Evolutionary conservation across 257 asterid species (phyloP).

Genomic region (Salvia splendens): DNA sequence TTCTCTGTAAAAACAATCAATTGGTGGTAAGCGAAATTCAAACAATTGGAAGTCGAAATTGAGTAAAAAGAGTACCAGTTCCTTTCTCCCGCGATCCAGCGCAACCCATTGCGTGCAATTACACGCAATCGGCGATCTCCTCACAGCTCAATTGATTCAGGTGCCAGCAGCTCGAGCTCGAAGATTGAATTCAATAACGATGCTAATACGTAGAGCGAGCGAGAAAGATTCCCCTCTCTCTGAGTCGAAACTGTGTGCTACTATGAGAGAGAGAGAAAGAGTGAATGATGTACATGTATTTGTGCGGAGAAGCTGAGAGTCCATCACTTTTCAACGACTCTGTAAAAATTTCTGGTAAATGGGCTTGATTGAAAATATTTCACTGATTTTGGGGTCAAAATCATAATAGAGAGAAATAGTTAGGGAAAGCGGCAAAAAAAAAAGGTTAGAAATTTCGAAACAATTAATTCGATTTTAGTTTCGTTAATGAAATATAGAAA

Average conservation of each 20-base stretch:
- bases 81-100: conserved; percentile 62
- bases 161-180: not conserved
- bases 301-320: conserved; percentile 24
- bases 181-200: not conserved
- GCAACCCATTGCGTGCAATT: conserved; percentile 47
- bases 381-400: not conserved
- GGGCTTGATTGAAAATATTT: not conserved
- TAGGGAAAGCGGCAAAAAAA: not conserved
- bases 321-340: conserved; percentile 35
- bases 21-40: not conserved
- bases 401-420: not conserved
- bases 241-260: not conserved
- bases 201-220: not conserved
- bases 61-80: conserved; percentile 43
- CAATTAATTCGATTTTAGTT: no score
- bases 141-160: conserved; percentile 26
- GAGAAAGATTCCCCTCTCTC: conserved; percentile 15
- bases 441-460: no score
- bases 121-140: conserved; percentile 22
- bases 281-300: not conserved
- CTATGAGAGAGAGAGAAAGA: not conserved
- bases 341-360: conserved; percentile 13
- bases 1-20: not conserved
- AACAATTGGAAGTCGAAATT: conserved; percentile 21
- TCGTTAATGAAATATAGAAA: no score